Evolutionary conservation across 1,284 basidiomycete species (phyloP).

Genomic region (Singerocomus inundabilis): DNA sequence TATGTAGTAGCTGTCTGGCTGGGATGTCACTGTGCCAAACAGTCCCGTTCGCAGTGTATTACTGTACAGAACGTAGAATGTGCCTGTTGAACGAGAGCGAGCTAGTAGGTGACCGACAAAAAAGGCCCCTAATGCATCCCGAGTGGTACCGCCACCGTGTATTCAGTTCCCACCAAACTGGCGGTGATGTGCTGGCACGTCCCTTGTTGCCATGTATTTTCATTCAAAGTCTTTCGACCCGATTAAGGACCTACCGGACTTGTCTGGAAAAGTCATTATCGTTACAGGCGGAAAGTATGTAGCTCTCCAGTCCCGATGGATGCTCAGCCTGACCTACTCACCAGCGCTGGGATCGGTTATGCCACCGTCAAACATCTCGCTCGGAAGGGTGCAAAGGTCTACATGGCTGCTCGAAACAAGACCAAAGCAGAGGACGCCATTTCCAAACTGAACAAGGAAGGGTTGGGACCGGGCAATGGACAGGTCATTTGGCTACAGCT

Average conservation of each 20-base stretch:
- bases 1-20: no score
- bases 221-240: constrained; percentile 26
- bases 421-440: constrained; percentile 40
- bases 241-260: constrained; percentile 21
- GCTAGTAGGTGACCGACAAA: no score
- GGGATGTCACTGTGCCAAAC: no score
- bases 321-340: not conserved
- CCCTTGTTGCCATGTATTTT: constrained; percentile 16
- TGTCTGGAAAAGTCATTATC: constrained; percentile 39
- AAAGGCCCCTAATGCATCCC: no score
- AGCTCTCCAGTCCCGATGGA: not conserved
- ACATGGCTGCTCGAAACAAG: constrained; percentile 43
- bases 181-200: no score
- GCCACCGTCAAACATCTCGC: constrained; percentile 47
- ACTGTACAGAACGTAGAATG: no score
- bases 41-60: no score
- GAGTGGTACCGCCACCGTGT: no score
- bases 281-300: constrained; percentile 45
- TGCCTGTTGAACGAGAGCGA: no score
- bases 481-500: constrained; percentile 45
- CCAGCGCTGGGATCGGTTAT: constrained; percentile 45
- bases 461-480: constrained; percentile 37
- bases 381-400: constrained; percentile 44
- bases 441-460: constrained; percentile 37
- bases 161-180: no score